These are phyloP conservation scores for Abrus precatorius DNA, from an alignment of 306 rosid genomes.

Conservation along the genomic window DNA sequence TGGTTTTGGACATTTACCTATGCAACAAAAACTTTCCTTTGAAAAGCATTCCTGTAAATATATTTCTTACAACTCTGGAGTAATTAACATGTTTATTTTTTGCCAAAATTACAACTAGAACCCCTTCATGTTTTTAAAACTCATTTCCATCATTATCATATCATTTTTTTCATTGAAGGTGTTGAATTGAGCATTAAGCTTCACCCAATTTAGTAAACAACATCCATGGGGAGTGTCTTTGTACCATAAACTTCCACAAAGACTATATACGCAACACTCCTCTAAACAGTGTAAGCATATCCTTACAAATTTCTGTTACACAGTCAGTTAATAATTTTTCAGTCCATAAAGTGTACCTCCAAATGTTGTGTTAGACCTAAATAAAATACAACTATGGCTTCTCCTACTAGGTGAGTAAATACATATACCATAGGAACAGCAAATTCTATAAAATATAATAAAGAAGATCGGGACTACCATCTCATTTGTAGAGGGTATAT, in stretches of 20 bases:
- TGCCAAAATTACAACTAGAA: slow-evolving; percentile 1
- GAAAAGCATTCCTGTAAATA: neutral
- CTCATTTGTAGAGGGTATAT: slow-evolving; percentile 19
- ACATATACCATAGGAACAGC: slow-evolving; percentile 43
- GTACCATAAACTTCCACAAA: neutral
- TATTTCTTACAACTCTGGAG: neutral
- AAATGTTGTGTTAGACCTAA: slow-evolving; percentile 31
- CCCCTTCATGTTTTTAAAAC: slow-evolving; percentile 10
- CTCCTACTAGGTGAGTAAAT: neutral
- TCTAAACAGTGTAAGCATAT: slow-evolving; percentile 3
- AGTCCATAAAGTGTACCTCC: slow-evolving; percentile 11
- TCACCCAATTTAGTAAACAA: slow-evolving; percentile 27
- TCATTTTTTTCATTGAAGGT: slow-evolving; percentile 24
- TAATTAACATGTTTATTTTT: slow-evolving; percentile 14
- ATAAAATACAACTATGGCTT: neutral
- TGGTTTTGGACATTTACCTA: slow-evolving; percentile 34
- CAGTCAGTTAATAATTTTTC: neutral
- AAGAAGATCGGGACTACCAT: slow-evolving; percentile 34
- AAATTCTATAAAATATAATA: neutral
- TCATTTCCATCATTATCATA: slow-evolving; percentile 25
- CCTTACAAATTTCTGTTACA: neutral
- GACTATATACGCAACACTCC: slow-evolving; percentile 1
- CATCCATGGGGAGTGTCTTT: slow-evolving; percentile 1
- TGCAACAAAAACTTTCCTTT: neutral
- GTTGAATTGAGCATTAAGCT: slow-evolving; percentile 9